These are phyloP conservation scores for Hypoxylon sp. DNA, from an alignment of 2,329 filamentous ascomycete genomes.

Conservation along the genomic window DNA sequence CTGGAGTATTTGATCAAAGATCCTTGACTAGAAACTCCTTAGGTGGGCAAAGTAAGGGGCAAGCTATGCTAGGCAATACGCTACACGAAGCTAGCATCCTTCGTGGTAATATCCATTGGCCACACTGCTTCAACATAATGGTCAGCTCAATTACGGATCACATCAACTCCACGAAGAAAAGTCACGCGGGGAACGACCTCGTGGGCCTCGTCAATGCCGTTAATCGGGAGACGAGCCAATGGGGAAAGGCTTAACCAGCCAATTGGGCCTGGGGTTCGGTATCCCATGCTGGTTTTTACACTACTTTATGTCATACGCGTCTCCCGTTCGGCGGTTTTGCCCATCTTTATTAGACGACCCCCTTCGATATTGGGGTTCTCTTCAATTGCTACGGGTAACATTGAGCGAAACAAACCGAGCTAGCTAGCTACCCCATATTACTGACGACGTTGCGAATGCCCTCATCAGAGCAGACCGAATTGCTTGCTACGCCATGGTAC, in stretches of 20 bases:
- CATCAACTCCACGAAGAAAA: not conserved
- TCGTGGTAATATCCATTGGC: constrained; percentile 19
- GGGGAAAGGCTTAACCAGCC: constrained; percentile 16
- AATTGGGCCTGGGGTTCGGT: constrained; percentile 27
- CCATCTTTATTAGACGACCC: constrained; percentile 47
- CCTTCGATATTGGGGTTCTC: constrained; percentile 36
- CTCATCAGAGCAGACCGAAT: constrained; percentile 50
- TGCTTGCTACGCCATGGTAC: constrained; percentile 54
- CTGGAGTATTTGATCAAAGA: constrained; percentile 13
- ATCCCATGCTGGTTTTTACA: constrained; percentile 30
- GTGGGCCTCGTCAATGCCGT: constrained; percentile 20
- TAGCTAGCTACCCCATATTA: constrained; percentile 15
- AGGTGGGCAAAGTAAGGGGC: constrained; percentile 4
- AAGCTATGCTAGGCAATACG: not conserved
- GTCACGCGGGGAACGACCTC: constrained; percentile 24
- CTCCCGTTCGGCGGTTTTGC: constrained; percentile 51
- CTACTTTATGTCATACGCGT: constrained; percentile 34
- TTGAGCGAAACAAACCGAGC: constrained; percentile 30
- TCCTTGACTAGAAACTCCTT: constrained; percentile 1
- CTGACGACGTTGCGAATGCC: constrained; percentile 51
- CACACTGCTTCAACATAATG: constrained; percentile 31
- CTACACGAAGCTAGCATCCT: not conserved
- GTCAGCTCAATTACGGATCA: constrained; percentile 26
- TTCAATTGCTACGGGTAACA: constrained; percentile 28
- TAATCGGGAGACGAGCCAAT: constrained; percentile 31